Evolutionary conservation across 2,329 filamentous ascomycete genomes (phyloP).

Genomic region (Penicillium hesseltinei): DNA sequence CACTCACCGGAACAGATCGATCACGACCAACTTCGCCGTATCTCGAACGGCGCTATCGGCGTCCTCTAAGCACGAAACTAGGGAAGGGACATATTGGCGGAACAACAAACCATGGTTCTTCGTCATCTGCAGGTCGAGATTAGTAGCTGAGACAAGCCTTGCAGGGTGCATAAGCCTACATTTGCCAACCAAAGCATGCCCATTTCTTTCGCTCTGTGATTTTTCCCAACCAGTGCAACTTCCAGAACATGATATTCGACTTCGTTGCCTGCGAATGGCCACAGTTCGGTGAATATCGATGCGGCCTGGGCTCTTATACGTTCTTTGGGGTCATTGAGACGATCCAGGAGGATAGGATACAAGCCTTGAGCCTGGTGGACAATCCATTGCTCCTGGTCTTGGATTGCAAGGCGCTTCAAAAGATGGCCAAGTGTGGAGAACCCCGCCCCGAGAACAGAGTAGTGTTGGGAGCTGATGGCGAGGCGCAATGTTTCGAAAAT

Average conservation of each 20-base stretch:
- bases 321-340: constrained; percentile 84
- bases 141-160: constrained; percentile 5
- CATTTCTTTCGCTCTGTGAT: constrained; percentile 78
- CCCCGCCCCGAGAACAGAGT: constrained; percentile 73
- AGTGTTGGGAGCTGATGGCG: constrained; percentile 73
- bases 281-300: constrained; percentile 75
- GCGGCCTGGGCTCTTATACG: constrained; percentile 73
- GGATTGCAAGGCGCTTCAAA: constrained; percentile 78
- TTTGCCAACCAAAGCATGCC: constrained; percentile 82
- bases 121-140: constrained; percentile 62
- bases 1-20: constrained; percentile 76
- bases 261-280: constrained; percentile 65
- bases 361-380: constrained; percentile 69
- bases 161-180: constrained; percentile 46
- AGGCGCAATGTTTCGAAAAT: constrained; percentile 80
- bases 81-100: constrained; percentile 73
- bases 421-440: constrained; percentile 87
- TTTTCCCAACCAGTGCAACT: constrained; percentile 73
- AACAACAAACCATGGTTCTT: constrained; percentile 76
- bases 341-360: constrained; percentile 74
- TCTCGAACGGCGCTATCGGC: constrained; percentile 85
- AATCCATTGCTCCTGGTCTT: constrained; percentile 71
- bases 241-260: constrained; percentile 80
- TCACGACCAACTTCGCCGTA: constrained; percentile 75
- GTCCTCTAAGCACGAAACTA: constrained; percentile 87